A percentile compares a stretch with the other conserved stretches of the same genome.
These are phyloP conservation scores for Lepidium campestre DNA, from an alignment of 441 rosid genomes.

Conservation along the genomic window DNA sequence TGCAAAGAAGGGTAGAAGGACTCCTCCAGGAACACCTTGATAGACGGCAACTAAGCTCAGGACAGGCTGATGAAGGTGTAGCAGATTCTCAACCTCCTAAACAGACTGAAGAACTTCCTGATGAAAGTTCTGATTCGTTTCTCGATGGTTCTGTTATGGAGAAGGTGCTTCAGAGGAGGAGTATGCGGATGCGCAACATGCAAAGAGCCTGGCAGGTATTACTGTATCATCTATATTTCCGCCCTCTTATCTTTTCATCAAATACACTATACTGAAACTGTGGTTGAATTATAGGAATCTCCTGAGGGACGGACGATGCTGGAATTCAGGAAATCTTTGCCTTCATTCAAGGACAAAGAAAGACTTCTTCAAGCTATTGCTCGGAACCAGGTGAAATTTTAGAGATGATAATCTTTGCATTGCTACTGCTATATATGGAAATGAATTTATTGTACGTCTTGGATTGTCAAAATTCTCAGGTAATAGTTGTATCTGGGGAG, in stretches of 20 bases:
- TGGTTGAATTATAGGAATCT: slow-evolving; percentile 55
- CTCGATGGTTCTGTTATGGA: slow-evolving; percentile 92
- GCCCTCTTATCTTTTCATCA: neutral
- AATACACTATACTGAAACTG: neutral
- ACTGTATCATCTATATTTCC: neutral
- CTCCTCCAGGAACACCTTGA: slow-evolving; percentile 91
- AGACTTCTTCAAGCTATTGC: slow-evolving; percentile 95
- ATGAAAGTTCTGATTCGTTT: slow-evolving; percentile 50
- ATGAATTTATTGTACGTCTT: neutral
- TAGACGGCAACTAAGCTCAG: slow-evolving; percentile 52
- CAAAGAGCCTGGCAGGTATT: slow-evolving; percentile 91
- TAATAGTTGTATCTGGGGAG: slow-evolving; percentile 94
- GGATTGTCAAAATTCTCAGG: slow-evolving; percentile 39
- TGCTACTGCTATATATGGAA: neutral
- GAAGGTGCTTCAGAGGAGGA: slow-evolving; percentile 85
- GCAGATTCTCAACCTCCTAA: slow-evolving; percentile 33
- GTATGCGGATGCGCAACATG: slow-evolving; percentile 88
- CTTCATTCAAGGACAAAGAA: slow-evolving; percentile 87
- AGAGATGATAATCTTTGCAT: slow-evolving; percentile 5
- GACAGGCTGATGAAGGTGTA: slow-evolving; percentile 33
- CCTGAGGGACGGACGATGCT: slow-evolving; percentile 85
- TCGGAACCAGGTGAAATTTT: slow-evolving; percentile 71
- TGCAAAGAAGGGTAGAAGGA: slow-evolving; percentile 94
- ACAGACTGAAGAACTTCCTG: slow-evolving; percentile 42
- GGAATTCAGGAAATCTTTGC: slow-evolving; percentile 78